phyloP scores from a whole-genome alignment of 148 eudicot species.

The Selenicereus undatus region DNA sequence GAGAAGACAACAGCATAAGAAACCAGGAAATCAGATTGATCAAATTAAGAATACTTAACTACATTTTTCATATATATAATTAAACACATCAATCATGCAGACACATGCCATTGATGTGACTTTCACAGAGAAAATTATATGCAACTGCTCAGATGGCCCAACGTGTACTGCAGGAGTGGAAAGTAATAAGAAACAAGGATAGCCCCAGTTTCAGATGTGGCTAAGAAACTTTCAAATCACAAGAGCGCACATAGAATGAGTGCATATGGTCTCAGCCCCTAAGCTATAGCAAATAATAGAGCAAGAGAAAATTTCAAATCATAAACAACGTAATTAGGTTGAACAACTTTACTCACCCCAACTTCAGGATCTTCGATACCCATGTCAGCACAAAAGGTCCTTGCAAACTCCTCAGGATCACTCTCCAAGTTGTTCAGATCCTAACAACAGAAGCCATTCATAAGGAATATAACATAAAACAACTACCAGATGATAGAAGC shows the following conservation, averaged over 20 bases:
- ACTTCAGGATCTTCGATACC: slow-evolving; percentile 95
- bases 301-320: background rate
- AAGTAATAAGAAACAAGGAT: background rate
- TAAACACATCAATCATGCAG: background rate
- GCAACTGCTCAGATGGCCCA: background rate
- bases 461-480: slow-evolving; percentile 1
- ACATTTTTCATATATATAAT: background rate
- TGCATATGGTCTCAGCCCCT: background rate
- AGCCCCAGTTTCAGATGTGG: background rate
- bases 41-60: background rate
- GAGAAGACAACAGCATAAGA: background rate
- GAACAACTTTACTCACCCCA: slow-evolving; percentile 55
- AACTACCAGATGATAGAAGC: background rate
- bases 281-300: background rate
- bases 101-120: background rate
- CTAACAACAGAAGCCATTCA: slow-evolving; percentile 29
- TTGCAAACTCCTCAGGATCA: slow-evolving; percentile 95
- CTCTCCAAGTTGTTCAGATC: slow-evolving; percentile 94
- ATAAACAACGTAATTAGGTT: background rate
- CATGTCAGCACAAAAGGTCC: slow-evolving; percentile 79
- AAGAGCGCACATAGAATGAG: background rate
- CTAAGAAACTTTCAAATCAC: background rate
- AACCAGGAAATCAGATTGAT: background rate
- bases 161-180: background rate
- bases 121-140: background rate